phyloP scores from a whole-genome alignment of 495 filamentous ascomycete species.

The Letharia lupina region DNA sequence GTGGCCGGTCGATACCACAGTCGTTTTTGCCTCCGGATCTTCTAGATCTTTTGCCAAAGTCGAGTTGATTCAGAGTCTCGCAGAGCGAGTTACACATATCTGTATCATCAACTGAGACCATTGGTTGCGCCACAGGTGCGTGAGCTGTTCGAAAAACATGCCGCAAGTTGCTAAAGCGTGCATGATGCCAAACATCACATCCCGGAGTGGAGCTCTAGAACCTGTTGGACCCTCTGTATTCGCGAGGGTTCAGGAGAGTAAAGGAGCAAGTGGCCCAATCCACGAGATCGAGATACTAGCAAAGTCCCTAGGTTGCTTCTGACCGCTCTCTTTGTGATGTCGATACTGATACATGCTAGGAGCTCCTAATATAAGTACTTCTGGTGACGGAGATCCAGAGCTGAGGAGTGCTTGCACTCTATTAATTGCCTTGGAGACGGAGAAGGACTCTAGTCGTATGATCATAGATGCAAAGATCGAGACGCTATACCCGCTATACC shows the following conservation, averaged over 20 bases:
- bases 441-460: neutral
- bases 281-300: slow-evolving; percentile 4
- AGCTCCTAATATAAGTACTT: neutral
- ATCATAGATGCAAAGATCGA: slow-evolving; percentile 10
- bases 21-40: neutral
- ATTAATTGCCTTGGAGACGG: neutral
- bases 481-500: slow-evolving; percentile 6
- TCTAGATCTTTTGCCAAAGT: neutral
- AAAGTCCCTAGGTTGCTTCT: slow-evolving; percentile 5
- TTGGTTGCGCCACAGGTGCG: neutral
- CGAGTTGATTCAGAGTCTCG: neutral
- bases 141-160: neutral
- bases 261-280: slow-evolving; percentile 5
- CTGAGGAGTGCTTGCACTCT: neutral
- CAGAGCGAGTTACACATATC: neutral
- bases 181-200: neutral
- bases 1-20: neutral
- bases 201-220: neutral
- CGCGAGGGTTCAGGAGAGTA: slow-evolving; percentile 3
- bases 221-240: neutral
- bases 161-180: neutral
- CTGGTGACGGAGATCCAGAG: neutral
- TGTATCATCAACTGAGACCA: no score
- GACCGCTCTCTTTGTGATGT: neutral
- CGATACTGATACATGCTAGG: neutral